Conservation (phyloP, 352 stramenopile genomes). For the Globisporangium nagaii region DNA sequence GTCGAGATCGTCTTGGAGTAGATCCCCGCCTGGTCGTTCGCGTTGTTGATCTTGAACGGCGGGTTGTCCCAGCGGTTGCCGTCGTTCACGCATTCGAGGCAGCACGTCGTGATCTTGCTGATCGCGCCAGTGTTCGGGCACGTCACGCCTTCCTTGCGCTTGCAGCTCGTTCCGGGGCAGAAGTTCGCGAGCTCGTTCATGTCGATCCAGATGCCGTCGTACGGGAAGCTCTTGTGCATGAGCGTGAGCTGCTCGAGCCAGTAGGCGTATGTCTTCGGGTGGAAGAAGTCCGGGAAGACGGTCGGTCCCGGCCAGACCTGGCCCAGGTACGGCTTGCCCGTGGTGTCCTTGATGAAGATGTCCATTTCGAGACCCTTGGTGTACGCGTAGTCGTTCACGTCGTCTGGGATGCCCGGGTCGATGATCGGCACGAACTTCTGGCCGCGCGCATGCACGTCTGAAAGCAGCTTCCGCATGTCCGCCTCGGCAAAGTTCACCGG, state of each 20-base stretch:
- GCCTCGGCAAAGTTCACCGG: constrained; percentile 30
- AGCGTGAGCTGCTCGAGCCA: constrained; percentile 58
- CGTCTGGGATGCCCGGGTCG: constrained; percentile 72
- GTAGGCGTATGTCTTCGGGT: constrained; percentile 54
- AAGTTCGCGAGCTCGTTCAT: constrained; percentile 88
- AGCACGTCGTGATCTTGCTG: constrained; percentile 38
- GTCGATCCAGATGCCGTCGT: constrained; percentile 83
- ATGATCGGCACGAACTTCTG: constrained; percentile 80
- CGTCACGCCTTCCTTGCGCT: constrained; percentile 22
- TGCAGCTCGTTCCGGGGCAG: constrained; percentile 38
- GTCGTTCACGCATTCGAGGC: constrained; percentile 30
- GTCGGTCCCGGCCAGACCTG: constrained; percentile 81
- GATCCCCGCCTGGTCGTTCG: constrained; percentile 23
- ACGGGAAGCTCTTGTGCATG: constrained; percentile 45
- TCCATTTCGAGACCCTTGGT: constrained; percentile 46
- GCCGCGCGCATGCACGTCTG: constrained; percentile 42
- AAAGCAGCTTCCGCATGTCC: constrained; percentile 30
- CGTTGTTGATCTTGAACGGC: constrained; percentile 60
- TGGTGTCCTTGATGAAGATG: constrained; percentile 75
- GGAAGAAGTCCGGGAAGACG: constrained; percentile 79
- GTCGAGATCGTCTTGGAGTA: constrained; percentile 65
- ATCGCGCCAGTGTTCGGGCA: constrained; percentile 30
- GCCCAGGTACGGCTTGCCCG: constrained; percentile 53
- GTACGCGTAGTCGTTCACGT: constrained; percentile 45
- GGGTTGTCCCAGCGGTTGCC: constrained; percentile 49